phyloP scores from a whole-genome alignment of 1,139 yeast genomes.

The Blastobotrys illinoisensis region DNA sequence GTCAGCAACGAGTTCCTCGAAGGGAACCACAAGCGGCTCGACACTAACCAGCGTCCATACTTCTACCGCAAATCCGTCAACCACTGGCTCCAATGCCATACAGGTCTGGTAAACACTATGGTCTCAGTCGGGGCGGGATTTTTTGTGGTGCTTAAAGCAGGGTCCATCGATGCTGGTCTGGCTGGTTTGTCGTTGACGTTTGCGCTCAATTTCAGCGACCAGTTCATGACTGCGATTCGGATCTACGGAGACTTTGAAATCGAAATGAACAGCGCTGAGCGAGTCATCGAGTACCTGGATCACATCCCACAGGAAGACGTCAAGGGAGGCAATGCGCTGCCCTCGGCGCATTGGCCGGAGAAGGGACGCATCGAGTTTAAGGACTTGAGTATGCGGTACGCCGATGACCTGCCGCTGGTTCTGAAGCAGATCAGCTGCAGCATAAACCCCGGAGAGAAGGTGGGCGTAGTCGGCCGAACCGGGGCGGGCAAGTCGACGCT shows the following conservation, averaged over 20 bases:
- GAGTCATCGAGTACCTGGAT: slow-evolving; percentile 62
- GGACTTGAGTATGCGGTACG: slow-evolving; percentile 55
- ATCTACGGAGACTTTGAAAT: slow-evolving; percentile 60
- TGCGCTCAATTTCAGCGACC: slow-evolving; percentile 56
- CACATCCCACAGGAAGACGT: slow-evolving; percentile 49
- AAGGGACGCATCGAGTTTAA: slow-evolving; percentile 51
- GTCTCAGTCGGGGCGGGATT: slow-evolving; percentile 78
- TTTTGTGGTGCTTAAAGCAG: slow-evolving; percentile 60
- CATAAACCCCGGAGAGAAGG: slow-evolving; percentile 56
- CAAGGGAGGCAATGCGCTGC: slow-evolving; percentile 20
- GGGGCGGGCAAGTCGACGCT: slow-evolving; percentile 79
- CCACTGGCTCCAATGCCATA: slow-evolving; percentile 85
- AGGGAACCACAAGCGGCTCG: slow-evolving; percentile 72
- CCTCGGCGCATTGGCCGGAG: slow-evolving; percentile 33
- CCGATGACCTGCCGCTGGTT: slow-evolving; percentile 50
- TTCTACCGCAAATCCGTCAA: slow-evolving; percentile 90
- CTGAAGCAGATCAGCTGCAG: slow-evolving; percentile 46
- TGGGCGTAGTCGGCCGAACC: slow-evolving; percentile 78
- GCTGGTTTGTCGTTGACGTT: slow-evolving; percentile 70
- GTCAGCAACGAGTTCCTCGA: slow-evolving; percentile 76
- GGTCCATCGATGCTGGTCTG: slow-evolving; percentile 57
- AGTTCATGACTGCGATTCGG: slow-evolving; percentile 57
- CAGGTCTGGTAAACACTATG: slow-evolving; percentile 76
- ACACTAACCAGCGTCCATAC: slow-evolving; percentile 78
- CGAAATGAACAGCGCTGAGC: slow-evolving; percentile 73